Evolutionary conservation across 208 protist species (phyloP).

Genomic region (Leishmania tropica): DNA sequence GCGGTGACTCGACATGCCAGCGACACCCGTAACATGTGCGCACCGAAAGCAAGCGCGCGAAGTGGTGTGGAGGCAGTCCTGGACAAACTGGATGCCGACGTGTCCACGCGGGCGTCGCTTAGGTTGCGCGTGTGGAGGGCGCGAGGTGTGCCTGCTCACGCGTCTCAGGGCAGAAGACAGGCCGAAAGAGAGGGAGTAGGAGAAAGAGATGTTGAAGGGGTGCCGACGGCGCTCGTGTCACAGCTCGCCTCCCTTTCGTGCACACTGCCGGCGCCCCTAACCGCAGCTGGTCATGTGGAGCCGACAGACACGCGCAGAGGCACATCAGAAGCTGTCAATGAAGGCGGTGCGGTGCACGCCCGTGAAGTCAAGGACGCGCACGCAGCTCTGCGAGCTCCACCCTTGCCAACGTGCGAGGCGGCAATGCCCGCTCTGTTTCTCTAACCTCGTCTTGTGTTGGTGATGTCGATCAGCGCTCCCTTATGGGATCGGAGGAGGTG

Average conservation of each 20-base stretch:
- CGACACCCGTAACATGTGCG: slow-evolving; percentile 5
- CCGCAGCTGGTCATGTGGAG: background rate
- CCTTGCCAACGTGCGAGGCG: background rate
- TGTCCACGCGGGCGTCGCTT: background rate
- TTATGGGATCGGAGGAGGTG: background rate
- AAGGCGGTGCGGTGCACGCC: background rate
- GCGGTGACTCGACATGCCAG: background rate
- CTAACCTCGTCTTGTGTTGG: background rate
- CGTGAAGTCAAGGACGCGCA: background rate
- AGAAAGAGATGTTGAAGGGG: too few relatives aligned
- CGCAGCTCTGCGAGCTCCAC: background rate
- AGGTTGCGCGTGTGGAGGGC: background rate
- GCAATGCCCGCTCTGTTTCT: background rate
- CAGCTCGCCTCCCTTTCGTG: background rate
- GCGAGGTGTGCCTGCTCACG: background rate
- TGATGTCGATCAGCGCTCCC: background rate
- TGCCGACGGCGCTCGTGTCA: background rate
- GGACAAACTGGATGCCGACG: background rate
- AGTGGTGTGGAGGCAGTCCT: background rate
- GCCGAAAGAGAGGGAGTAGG: background rate
- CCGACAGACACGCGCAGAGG: background rate
- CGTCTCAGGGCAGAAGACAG: background rate
- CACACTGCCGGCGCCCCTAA: background rate
- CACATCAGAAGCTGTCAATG: too few relatives aligned
- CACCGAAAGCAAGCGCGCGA: background rate